phyloP scores from a whole-genome alignment of 495 filamentous ascomycete genomes.

The Neurospora pannonica region DNA sequence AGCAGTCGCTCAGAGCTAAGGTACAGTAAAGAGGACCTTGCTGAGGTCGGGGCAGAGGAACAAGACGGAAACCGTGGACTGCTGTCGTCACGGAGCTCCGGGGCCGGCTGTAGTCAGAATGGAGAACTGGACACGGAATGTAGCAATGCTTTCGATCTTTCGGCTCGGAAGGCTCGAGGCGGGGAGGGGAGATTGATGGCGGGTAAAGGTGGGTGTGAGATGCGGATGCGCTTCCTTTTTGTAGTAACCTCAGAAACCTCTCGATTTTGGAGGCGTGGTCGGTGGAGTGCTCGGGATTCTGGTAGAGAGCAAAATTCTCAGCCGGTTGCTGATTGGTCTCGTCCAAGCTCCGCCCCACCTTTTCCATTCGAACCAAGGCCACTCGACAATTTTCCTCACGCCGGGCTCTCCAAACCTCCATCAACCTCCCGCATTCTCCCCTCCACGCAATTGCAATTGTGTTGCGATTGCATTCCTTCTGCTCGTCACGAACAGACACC shows the following conservation, averaged over 20 bases:
- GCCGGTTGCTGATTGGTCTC: conserved; percentile 24
- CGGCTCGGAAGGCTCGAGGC: background rate
- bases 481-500: conserved; percentile 27
- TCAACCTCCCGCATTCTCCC: conserved; percentile 1
- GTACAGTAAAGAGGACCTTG: no score
- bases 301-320: conserved; percentile 27
- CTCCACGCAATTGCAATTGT: conserved; percentile 28
- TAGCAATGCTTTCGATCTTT: background rate
- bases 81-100: background rate
- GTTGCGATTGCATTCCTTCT: conserved; percentile 40
- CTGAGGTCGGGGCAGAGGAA: background rate
- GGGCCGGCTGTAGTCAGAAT: background rate
- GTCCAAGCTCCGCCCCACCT: conserved; percentile 5
- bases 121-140: background rate
- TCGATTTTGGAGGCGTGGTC: background rate
- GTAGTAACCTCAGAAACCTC: background rate
- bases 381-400: conserved; percentile 18
- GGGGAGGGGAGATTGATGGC: background rate
- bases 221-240: background rate
- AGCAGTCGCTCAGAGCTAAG: background rate
- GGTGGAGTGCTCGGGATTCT: background rate
- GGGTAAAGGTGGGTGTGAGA: background rate
- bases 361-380: conserved; percentile 8
- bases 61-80: background rate
- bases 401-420: conserved; percentile 6